A percentile compares a stretch with the other conserved stretches of the same genome.
phyloP scores from a whole-genome alignment of 2,329 filamentous ascomycete genomes.

The Colletotrichum sojae region DNA sequence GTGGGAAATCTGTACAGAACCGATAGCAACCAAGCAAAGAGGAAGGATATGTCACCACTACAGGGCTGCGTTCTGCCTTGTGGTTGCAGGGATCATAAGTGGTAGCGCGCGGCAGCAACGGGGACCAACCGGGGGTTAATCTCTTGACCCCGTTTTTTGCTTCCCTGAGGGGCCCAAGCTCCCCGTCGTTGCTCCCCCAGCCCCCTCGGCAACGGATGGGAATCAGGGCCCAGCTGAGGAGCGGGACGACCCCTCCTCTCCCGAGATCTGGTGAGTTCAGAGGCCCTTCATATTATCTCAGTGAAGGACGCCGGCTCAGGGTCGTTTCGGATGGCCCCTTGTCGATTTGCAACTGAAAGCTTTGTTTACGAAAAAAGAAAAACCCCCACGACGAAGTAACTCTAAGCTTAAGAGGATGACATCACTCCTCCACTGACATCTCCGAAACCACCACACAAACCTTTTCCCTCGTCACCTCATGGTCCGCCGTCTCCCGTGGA shows the following conservation, averaged over 20 bases:
- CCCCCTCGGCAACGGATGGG: slow-evolving; percentile 4
- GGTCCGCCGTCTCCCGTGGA: slow-evolving; percentile 39
- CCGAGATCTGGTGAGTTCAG: neutral
- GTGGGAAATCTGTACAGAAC: too few species aligned
- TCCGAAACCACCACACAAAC: slow-evolving; percentile 11
- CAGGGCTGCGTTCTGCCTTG: neutral
- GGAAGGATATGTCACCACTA: neutral
- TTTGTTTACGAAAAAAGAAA: neutral
- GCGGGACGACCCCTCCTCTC: neutral
- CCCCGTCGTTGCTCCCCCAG: slow-evolving; percentile 21
- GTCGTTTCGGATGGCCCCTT: too few species aligned
- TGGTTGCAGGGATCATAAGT: neutral
- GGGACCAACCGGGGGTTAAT: slow-evolving; percentile 3
- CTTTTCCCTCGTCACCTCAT: slow-evolving; percentile 9
- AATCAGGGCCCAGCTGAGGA: slow-evolving; percentile 10
- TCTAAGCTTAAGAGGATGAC: slow-evolving; percentile 14
- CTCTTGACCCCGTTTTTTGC: neutral
- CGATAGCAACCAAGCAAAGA: neutral
- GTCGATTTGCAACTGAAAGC: too few species aligned
- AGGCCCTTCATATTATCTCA: neutral
- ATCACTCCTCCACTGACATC: slow-evolving; percentile 12
- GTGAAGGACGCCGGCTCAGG: too few species aligned
- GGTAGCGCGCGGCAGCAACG: slow-evolving; percentile 23
- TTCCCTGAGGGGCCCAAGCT: slow-evolving; percentile 16
- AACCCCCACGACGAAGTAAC: neutral